These are phyloP conservation scores for Apiotrichum domesticum DNA, from an alignment of 1,284 basidiomycete species.

Conservation along the genomic window DNA sequence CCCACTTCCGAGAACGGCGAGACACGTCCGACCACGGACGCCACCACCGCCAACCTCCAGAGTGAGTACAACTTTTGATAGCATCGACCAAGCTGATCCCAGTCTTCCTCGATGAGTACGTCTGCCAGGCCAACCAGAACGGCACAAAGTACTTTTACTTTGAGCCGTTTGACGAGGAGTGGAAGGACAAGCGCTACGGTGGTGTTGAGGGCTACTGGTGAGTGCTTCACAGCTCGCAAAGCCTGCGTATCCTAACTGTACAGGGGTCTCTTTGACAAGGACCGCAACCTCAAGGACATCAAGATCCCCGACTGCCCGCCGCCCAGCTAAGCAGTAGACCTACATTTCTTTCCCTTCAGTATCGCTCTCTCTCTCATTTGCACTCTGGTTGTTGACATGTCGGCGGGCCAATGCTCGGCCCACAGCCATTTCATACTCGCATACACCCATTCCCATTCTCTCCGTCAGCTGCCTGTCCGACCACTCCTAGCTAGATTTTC, in stretches of 20 bases:
- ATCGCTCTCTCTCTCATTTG: not conserved
- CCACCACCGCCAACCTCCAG: constrained; percentile 16
- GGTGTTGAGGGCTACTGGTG: constrained; percentile 72
- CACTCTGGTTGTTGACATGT: not conserved
- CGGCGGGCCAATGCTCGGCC: no score
- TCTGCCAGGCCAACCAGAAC: constrained; percentile 78
- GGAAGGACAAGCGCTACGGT: constrained; percentile 62
- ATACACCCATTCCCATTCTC: no score
- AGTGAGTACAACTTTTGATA: constrained; percentile 26
- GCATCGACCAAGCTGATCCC: not conserved
- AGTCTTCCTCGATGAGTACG: constrained; percentile 70
- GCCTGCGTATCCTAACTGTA: not conserved
- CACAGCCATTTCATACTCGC: no score
- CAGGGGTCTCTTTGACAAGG: constrained; percentile 52
- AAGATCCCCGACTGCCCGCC: constrained; percentile 48
- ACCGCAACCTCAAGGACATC: constrained; percentile 50
- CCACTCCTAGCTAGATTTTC: no score
- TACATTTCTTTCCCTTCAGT: not conserved
- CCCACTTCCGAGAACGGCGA: not conserved
- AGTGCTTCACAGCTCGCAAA: not conserved
- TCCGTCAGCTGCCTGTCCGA: no score
- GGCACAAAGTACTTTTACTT: constrained; percentile 68
- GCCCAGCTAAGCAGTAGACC: not conserved
- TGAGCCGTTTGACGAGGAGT: constrained; percentile 74
- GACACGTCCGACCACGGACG: not conserved